Evolutionary conservation across 306 rosid species (phyloP), one percentile per base, ranked within the genome.

Genomic region (Sindora glabra): DNA sequence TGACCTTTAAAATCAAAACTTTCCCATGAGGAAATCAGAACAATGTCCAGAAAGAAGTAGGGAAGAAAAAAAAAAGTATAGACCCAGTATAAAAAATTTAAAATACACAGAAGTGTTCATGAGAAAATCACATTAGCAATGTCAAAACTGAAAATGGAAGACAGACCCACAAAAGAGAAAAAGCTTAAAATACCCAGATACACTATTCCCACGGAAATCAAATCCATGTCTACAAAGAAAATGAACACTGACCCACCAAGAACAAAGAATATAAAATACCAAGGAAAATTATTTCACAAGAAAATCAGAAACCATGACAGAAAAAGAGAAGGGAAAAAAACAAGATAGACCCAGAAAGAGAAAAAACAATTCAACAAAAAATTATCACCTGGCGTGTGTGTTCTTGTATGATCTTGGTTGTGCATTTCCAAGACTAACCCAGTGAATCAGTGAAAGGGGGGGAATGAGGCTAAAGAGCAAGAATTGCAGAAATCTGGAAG

Each of bases 1-100:
- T 62, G 53, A 59, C 78, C 92, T 79, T 60, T 57, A 75, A 55
- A 55, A 50, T 52, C 59, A 50, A 64, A 39, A 48, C 7, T 44
- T 14, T 22, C 16, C 41, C 33, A 40, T 8, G 3, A 12, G 34
- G 47, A 33, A 26, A 44, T 30, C 10, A 17, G 3, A 58, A 56
- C 61, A 61, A 9, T 13, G 22, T 32, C 9, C 34, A 7, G 37
- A 17, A 48, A 62, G 47, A 16, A 10, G 7, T 11, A 17, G 2
- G 61, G 40, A 26, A 37, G 4, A 6, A 17, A 14, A 29, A 56
- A 19, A n/a, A 3, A 37, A 39, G n/a, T 48, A 33, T n/a, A 51
- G 56, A 52, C 33, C 34, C 5, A 4, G 0, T 6, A 29, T 29
- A 29, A 6, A 29, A 29, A 4, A 6, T 26, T 26, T 26, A 26